phyloP scores from a whole-genome alignment of 345 rosid species.

The Syzygium aromaticum region DNA sequence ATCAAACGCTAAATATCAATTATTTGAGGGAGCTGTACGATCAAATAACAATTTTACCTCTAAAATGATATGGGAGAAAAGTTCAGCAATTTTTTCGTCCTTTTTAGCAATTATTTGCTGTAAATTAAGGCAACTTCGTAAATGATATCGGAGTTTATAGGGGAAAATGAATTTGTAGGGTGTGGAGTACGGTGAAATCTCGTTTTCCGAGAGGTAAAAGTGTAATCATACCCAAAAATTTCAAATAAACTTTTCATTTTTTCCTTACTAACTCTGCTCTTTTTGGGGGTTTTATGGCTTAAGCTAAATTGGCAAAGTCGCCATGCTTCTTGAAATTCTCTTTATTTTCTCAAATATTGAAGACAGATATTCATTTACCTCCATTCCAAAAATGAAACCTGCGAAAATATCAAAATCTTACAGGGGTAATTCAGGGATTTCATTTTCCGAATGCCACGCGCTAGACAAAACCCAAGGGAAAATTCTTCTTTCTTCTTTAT shows the following conservation, averaged over 20 bases:
- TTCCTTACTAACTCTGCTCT: not conserved
- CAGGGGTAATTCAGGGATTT: not conserved
- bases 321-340: not conserved
- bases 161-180: not conserved
- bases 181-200: not conserved
- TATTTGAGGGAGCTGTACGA: not conserved
- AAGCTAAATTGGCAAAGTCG: not conserved
- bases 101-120: not conserved
- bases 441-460: fast-evolving
- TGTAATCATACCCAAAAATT: not conserved
- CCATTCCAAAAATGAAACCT: not conserved
- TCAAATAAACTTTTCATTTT: not conserved
- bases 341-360: not conserved
- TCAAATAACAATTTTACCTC: not conserved
- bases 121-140: not conserved
- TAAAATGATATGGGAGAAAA: not conserved
- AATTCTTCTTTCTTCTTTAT: too few species aligned
- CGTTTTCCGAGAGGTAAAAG: not conserved
- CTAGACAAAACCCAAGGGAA: not conserved
- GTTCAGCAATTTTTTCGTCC: not conserved
- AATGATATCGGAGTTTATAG: not conserved
- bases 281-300: not conserved
- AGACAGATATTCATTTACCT: not conserved
- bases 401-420: not conserved
- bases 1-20: not conserved